Evolutionary conservation across 352 stramenopile genomes (phyloP).

Genomic region (Phytopythium sindhum): DNA sequence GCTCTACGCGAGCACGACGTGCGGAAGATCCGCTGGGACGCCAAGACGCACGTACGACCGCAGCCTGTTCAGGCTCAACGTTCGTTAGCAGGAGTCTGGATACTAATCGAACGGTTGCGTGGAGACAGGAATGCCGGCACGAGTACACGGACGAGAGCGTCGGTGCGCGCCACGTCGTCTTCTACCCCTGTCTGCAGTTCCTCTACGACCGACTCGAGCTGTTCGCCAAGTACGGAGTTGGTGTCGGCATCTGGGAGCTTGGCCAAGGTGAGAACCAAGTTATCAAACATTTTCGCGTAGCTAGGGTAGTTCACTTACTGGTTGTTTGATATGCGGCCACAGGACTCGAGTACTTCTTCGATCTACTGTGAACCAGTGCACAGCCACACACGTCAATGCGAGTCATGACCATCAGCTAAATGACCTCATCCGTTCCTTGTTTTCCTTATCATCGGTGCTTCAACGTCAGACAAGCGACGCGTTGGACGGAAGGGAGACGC

Average conservation of each 20-base stretch:
- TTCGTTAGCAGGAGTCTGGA: not conserved
- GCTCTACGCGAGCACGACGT: conserved; percentile 33
- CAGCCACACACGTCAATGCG: not conserved
- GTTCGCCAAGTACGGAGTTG: conserved; percentile 43
- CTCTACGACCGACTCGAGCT: conserved; percentile 61
- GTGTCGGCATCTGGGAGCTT: conserved; percentile 74
- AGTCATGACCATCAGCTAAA: not conserved
- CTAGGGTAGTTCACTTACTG: not conserved
- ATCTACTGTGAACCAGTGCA: conserved; percentile 38
- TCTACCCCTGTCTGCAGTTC: conserved; percentile 83
- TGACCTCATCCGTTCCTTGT: not conserved
- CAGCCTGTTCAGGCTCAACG: not conserved
- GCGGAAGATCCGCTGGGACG: conserved; percentile 48
- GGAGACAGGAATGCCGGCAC: conserved; percentile 59
- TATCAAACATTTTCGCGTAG: not conserved
- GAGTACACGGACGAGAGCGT: conserved; percentile 33
- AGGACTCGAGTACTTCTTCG: conserved; percentile 81
- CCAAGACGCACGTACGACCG: conserved; percentile 33
- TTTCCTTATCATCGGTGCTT: not conserved
- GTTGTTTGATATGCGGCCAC: not conserved
- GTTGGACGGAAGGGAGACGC: not conserved
- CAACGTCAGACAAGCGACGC: conserved; percentile 1
- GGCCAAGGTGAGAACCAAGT: conserved; percentile 53
- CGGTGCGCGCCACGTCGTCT: conserved; percentile 42
- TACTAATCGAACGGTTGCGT: not conserved